Evolutionary conservation across 176 grass and related monocot genomes (phyloP).

Genomic region (Triticum urartu): DNA sequence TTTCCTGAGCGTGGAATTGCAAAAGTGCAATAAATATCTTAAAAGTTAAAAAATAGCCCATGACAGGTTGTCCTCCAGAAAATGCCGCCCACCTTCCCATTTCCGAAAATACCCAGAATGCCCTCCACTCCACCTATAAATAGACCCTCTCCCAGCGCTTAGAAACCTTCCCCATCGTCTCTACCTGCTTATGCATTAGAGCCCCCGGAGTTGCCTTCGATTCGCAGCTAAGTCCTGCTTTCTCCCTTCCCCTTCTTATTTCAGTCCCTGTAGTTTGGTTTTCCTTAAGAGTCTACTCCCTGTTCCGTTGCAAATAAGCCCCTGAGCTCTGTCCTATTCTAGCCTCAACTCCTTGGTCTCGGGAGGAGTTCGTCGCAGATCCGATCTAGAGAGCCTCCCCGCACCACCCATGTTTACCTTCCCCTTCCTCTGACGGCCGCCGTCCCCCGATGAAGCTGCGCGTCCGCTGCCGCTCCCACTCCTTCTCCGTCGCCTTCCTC

Average conservation of each 20-base stretch:
- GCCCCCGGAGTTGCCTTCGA: not conserved
- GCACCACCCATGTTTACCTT: slow-evolving; percentile 34
- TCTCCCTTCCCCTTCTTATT: not conserved
- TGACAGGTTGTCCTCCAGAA: slow-evolving; percentile 36
- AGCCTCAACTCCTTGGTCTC: not conserved
- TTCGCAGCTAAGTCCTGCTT: slow-evolving; percentile 40
- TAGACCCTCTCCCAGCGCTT: accelerated
- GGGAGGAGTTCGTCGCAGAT: not conserved
- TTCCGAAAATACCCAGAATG: not conserved
- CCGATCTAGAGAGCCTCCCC: not conserved
- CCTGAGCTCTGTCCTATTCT: slow-evolving; percentile 10
- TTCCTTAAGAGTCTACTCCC: not conserved
- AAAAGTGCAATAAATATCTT: slow-evolving; percentile 1
- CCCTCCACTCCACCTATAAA: slow-evolving; percentile 40
- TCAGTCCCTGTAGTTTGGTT: not conserved
- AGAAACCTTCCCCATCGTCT: slow-evolving; percentile 24
- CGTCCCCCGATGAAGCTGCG: slow-evolving; percentile 50
- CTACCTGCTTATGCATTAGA: not conserved
- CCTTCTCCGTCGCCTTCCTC: slow-evolving; percentile 74
- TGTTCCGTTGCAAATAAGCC: not conserved
- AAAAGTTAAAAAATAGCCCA: not conserved
- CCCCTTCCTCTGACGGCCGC: slow-evolving; percentile 39
- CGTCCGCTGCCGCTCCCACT: slow-evolving; percentile 59
- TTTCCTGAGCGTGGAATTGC: not conserved
- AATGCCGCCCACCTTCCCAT: slow-evolving; percentile 25